Percentiles rank a stretch among this genome's conserved stretches.
These are phyloP conservation scores for Ricinus communis DNA, from an alignment of 345 rosid genomes.

Conservation along the genomic window DNA sequence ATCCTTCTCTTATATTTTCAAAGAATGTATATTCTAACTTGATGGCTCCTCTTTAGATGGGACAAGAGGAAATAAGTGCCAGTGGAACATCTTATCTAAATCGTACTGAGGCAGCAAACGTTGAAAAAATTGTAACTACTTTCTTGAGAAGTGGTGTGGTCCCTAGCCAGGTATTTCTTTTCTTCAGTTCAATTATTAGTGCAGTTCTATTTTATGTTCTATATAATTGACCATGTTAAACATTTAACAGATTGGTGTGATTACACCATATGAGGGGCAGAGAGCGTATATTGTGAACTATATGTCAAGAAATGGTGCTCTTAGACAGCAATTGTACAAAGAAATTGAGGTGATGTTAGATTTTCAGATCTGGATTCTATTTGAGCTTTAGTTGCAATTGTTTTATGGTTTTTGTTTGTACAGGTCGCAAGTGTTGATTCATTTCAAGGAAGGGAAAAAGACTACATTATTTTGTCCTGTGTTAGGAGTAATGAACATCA, in stretches of 20 bases:
- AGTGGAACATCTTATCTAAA: slow-evolving; percentile 97
- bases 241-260: slow-evolving; percentile 81
- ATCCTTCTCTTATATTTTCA: slow-evolving; percentile 6
- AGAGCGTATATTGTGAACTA: slow-evolving; percentile 97
- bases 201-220: slow-evolving; percentile 3
- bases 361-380: not conserved
- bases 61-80: slow-evolving; percentile 99
- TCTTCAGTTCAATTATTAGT: not conserved
- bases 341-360: slow-evolving; percentile 81
- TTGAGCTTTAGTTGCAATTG: slow-evolving; percentile 9
- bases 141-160: slow-evolving; percentile 97
- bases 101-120: slow-evolving; percentile 99
- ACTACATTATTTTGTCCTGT: slow-evolving; percentile 95
- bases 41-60: slow-evolving; percentile 61
- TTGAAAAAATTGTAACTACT: slow-evolving; percentile 97
- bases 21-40: slow-evolving; percentile 20
- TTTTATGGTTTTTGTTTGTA: slow-evolving; percentile 15
- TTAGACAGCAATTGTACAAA: slow-evolving; percentile 96
- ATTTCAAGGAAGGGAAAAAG: slow-evolving; percentile 99
- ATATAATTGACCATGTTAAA: not conserved
- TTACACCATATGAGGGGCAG: slow-evolving; percentile 98
- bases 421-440: slow-evolving; percentile 99
- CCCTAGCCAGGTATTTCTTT: slow-evolving; percentile 72
- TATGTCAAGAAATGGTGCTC: slow-evolving; percentile 98
- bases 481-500: slow-evolving; percentile 99